Conservation (phyloP, 768 basidiomycete species). For the Tulasnella calospora region DNA sequence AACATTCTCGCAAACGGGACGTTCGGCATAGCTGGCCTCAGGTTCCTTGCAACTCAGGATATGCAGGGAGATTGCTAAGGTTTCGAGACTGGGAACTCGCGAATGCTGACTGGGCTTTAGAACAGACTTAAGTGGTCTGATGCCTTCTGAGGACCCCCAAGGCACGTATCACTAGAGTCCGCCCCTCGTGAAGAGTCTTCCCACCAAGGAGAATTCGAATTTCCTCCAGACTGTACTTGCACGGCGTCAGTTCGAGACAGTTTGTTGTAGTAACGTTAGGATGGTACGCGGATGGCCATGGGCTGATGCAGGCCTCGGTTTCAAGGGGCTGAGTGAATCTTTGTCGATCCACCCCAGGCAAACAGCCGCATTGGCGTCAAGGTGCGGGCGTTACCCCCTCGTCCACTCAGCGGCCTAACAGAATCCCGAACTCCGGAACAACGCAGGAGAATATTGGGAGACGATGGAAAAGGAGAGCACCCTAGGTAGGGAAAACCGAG, state of each 20-base stretch:
- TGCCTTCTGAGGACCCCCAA: background rate
- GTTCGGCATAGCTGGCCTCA: background rate
- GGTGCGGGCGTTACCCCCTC: too few relatives aligned
- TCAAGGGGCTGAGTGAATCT: too few relatives aligned
- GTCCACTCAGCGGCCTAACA: constrained; percentile 61
- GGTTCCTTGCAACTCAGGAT: background rate
- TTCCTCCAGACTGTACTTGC: too few relatives aligned
- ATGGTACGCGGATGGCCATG: too few relatives aligned
- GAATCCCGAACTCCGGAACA: constrained; percentile 44
- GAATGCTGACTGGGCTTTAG: background rate
- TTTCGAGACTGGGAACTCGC: background rate
- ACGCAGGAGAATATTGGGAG: constrained; percentile 53
- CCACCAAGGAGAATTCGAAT: too few relatives aligned
- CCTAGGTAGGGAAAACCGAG: constrained; percentile 47
- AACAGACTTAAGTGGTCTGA: constrained; percentile 29
- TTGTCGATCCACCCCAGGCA: too few relatives aligned
- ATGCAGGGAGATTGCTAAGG: background rate
- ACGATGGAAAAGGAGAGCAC: constrained; percentile 51
- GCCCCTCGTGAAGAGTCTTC: too few relatives aligned
- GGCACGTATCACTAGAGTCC: too few relatives aligned
- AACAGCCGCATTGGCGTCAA: too few relatives aligned
- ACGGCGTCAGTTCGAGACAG: too few relatives aligned
- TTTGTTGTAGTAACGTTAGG: too few relatives aligned
- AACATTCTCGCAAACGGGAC: background rate
- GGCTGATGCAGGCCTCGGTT: too few relatives aligned